Evolutionary conservation across 2,329 filamentous ascomycete genomes (phyloP).

Genomic region (Ophiostoma angusticollis): DNA sequence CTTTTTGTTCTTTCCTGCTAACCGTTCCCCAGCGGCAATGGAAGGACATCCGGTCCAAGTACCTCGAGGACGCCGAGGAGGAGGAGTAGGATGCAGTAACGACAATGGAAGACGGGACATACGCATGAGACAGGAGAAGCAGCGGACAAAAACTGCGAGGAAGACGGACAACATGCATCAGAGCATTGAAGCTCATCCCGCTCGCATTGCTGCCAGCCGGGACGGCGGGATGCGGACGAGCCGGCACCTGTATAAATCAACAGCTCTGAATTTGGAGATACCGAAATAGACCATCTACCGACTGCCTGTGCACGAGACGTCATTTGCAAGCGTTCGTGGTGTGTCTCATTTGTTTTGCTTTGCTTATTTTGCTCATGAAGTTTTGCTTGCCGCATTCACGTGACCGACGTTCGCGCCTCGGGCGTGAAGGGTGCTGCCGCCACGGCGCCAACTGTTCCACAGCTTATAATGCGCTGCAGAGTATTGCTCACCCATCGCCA

Average conservation of each 20-base stretch:
- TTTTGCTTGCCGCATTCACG: too few species aligned
- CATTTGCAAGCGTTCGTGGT: too few species aligned
- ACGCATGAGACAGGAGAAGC: not conserved
- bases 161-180: not conserved
- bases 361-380: too few species aligned
- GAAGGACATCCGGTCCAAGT: constrained; percentile 95
- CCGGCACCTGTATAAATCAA: constrained; percentile 4
- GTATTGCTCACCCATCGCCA: too few species aligned
- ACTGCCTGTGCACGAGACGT: too few species aligned
- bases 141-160: not conserved
- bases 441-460: too few species aligned
- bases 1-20: not conserved
- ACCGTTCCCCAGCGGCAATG: constrained; percentile 71
- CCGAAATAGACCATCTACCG: not conserved
- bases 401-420: too few species aligned
- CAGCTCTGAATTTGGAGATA: not conserved
- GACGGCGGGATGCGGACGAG: not conserved
- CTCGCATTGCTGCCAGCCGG: not conserved
- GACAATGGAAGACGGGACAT: not conserved
- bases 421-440: too few species aligned
- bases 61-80: constrained; percentile 59
- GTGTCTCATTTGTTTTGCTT: too few species aligned
- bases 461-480: too few species aligned
- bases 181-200: not conserved
- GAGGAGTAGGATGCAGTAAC: constrained; percentile 33